Percentiles rank a stretch among this genome's conserved stretches.
phyloP scores from a whole-genome alignment of 257 asterid species.

The Solanum pinnatisectum region DNA sequence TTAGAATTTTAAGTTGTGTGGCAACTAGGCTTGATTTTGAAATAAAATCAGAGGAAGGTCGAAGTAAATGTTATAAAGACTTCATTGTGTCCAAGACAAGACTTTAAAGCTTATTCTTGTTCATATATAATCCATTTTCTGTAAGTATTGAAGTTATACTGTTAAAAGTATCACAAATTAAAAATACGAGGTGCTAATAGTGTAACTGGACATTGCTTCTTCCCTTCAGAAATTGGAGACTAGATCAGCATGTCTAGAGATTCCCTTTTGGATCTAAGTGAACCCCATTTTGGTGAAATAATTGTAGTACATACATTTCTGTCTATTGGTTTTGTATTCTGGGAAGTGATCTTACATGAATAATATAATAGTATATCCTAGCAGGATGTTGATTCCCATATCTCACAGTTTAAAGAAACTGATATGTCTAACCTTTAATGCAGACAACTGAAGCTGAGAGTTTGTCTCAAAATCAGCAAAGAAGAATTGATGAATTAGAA shows the following conservation, averaged over 20 bases:
- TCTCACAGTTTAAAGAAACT: background rate
- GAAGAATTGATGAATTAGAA: slow-evolving; percentile 50
- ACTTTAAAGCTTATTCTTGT: background rate
- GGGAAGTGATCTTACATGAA: background rate
- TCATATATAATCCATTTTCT: background rate
- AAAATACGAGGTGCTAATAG: background rate
- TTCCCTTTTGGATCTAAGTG: background rate
- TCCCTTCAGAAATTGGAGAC: background rate
- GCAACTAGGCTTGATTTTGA: background rate
- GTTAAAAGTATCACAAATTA: background rate
- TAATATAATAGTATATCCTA: background rate
- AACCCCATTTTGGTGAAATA: background rate
- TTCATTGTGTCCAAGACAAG: background rate
- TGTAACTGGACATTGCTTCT: background rate
- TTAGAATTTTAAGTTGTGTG: background rate
- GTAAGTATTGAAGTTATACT: background rate
- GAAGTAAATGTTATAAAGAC: background rate
- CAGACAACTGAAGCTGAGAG: slow-evolving; percentile 52
- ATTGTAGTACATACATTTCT: background rate
- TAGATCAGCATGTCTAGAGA: background rate
- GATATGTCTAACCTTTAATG: background rate
- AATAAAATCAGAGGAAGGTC: background rate
- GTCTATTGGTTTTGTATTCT: background rate
- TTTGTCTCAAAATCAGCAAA: slow-evolving; percentile 21
- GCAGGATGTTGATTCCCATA: background rate